A percentile compares a stretch with the other conserved stretches of the same genome.
These are phyloP conservation scores for Saccharomyces hybrid DNA, from an alignment of 1,139 yeast genomes.

Conservation along the genomic window DNA sequence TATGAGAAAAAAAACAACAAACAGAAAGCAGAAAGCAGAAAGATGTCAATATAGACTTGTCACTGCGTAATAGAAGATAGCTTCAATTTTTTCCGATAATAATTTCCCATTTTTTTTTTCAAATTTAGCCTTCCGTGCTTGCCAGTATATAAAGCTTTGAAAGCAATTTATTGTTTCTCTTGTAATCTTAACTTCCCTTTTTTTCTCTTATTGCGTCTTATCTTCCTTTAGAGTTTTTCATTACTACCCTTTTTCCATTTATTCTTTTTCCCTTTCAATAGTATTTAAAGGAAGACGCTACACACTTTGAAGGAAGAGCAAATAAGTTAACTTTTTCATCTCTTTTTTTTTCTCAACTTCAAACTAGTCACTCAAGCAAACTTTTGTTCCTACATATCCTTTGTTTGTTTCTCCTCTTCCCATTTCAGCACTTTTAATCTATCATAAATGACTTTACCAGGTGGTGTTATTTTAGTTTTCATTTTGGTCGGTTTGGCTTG, in stretches of 20 bases:
- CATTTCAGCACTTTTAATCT: neutral
- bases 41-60: neutral
- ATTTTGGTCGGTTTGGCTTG: slow-evolving; percentile 41
- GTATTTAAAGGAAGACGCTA: neutral
- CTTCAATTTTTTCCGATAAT: neutral
- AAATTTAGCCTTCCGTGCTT: neutral
- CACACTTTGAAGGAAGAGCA: slow-evolving; percentile 1
- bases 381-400: neutral
- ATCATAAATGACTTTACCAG: slow-evolving; percentile 33
- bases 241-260: neutral
- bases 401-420: neutral
- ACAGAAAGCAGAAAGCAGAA: neutral
- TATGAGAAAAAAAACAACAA: neutral
- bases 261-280: neutral
- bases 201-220: neutral
- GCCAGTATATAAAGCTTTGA: neutral
- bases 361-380: neutral
- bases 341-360: neutral
- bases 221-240: neutral
- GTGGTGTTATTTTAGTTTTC: slow-evolving; percentile 48
- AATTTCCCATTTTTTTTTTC: neutral
- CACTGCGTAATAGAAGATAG: neutral
- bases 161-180: neutral
- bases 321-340: neutral
- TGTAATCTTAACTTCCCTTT: neutral